These are phyloP conservation scores for Pterocarpus santalinus DNA, from an alignment of 306 rosid genomes.

Conservation along the genomic window DNA sequence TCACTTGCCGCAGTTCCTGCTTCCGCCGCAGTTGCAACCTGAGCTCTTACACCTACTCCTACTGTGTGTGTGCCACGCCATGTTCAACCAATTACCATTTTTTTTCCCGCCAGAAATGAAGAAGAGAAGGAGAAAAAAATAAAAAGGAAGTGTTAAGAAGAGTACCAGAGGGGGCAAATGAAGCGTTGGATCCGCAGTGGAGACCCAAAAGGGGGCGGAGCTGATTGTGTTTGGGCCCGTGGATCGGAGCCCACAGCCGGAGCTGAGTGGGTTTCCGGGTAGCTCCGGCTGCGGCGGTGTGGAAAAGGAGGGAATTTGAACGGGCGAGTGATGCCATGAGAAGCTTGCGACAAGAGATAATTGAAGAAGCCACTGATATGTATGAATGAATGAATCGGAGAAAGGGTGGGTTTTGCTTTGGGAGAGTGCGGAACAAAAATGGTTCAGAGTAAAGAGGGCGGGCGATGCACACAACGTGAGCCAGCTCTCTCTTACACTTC, in stretches of 20 bases:
- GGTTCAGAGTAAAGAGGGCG: too few species aligned
- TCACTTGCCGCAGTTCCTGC: conserved; percentile 55
- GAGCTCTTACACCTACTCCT: conserved; percentile 64
- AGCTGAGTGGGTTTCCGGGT: conserved; percentile 30
- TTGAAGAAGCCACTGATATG: conserved; percentile 7
- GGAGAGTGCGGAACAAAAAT: too few species aligned
- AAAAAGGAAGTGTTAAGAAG: not conserved
- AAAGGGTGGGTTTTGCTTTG: not conserved
- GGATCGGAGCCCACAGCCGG: conserved; percentile 54
- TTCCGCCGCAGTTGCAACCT: conserved; percentile 65
- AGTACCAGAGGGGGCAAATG: conserved; percentile 52
- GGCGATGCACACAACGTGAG: too few species aligned
- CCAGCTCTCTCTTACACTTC: too few species aligned
- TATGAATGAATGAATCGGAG: not conserved
- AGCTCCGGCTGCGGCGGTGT: conserved; percentile 39
- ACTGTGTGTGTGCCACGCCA: not conserved
- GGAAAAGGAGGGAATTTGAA: conserved; percentile 55
- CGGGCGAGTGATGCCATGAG: conserved; percentile 65
- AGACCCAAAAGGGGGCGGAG: conserved; percentile 39
- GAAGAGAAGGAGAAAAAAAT: not conserved
- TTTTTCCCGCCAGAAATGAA: not conserved
- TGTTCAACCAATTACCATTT: not conserved
- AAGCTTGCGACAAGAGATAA: conserved; percentile 34
- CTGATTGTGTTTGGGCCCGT: conserved; percentile 40
- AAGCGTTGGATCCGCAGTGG: conserved; percentile 54